phyloP scores from a whole-genome alignment of 257 asterid genomes.

The Jasminum sambac region DNA sequence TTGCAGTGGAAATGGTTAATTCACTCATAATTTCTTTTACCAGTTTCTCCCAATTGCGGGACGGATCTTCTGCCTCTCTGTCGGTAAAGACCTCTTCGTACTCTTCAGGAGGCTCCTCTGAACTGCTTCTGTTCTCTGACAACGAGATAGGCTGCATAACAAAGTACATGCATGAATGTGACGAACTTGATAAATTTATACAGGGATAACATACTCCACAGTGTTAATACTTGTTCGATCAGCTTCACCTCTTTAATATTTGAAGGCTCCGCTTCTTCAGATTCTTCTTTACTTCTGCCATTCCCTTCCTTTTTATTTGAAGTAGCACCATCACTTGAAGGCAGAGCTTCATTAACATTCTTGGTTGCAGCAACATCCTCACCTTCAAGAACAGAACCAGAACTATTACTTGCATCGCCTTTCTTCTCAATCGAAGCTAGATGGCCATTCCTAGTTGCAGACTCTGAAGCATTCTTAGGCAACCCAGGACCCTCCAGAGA shows the following conservation, averaged over 20 bases:
- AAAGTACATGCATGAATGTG: background rate
- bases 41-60: background rate
- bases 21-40: background rate
- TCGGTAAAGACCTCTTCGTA: slow-evolving; percentile 11
- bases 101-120: slow-evolving; percentile 15
- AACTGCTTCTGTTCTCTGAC: background rate
- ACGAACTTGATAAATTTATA: background rate
- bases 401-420: slow-evolving; percentile 16
- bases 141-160: background rate
- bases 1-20: background rate
- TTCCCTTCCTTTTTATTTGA: slow-evolving; percentile 23
- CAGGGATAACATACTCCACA: background rate
- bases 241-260: background rate
- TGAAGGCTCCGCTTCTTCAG: slow-evolving; percentile 21
- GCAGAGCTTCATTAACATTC: background rate
- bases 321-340: background rate
- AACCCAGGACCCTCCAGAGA: slow-evolving; percentile 22
- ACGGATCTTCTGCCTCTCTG: background rate
- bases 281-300: slow-evolving; percentile 7
- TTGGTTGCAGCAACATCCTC: slow-evolving; percentile 17
- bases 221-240: background rate
- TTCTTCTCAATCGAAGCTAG: slow-evolving; percentile 24
- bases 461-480: background rate
- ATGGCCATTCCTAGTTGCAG: slow-evolving; percentile 16
- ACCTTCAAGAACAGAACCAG: slow-evolving; percentile 14